phyloP scores from a whole-genome alignment of 2,329 filamentous ascomycete species.

The Aspergillus vadensis region DNA sequence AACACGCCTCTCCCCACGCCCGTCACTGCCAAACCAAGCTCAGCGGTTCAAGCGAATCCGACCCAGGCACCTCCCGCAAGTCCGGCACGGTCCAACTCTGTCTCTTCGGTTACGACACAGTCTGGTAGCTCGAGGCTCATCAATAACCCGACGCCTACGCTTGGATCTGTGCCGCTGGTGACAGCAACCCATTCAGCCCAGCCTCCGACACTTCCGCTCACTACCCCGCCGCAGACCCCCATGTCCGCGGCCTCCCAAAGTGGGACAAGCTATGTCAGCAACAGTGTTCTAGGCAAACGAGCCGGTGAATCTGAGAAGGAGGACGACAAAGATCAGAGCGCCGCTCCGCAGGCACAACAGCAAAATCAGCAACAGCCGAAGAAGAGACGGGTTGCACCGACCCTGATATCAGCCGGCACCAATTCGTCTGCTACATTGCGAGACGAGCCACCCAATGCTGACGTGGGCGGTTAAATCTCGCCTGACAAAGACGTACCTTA shows the following conservation, averaged over 20 bases:
- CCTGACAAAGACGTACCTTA: neutral
- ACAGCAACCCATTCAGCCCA: constrained; percentile 68
- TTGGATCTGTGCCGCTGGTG: constrained; percentile 75
- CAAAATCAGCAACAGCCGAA: constrained; percentile 53
- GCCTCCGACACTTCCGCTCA: constrained; percentile 65
- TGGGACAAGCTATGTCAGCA: constrained; percentile 56
- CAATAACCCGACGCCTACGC: constrained; percentile 76
- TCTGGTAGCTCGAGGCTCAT: constrained; percentile 52
- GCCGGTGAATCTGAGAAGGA: constrained; percentile 51
- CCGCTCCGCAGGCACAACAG: constrained; percentile 46
- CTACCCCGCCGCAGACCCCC: constrained; percentile 89
- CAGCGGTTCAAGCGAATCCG: constrained; percentile 59
- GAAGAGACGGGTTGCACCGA: constrained; percentile 71
- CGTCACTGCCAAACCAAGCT: constrained; percentile 59
- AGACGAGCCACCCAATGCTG: constrained; percentile 17
- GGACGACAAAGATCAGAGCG: constrained; percentile 38
- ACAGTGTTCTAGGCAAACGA: constrained; percentile 58
- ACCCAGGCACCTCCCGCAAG: constrained; percentile 65
- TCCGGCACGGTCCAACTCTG: constrained; percentile 81
- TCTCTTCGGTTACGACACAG: constrained; percentile 73
- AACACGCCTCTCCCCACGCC: constrained; percentile 72
- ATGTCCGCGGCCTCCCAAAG: constrained; percentile 54
- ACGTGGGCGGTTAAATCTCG: constrained; percentile 19
- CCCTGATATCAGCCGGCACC: constrained; percentile 51
- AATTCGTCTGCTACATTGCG: constrained; percentile 16